Evolutionary conservation across 768 basidiomycete genomes (phyloP), one percentile per base, ranked within the genome.

Genomic region (Podaxis mareebaensis): DNA sequence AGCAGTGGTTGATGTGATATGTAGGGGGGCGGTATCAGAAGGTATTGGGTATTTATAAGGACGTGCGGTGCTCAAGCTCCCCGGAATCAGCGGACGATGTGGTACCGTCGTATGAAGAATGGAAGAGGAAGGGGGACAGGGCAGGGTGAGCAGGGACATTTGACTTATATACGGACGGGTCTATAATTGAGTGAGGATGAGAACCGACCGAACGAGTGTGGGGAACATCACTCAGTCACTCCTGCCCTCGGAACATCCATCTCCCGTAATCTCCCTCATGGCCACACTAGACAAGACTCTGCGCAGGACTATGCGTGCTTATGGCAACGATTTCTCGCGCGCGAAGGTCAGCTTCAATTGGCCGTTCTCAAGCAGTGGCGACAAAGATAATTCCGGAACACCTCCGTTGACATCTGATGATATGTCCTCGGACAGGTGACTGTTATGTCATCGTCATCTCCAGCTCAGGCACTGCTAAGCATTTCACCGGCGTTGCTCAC

Each of bases 161-260:
- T 4, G 49, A 24, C 20, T 38, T 53, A 53, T 53, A 53, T 53
- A 33, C 30, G 26, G 26, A n/a, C 30, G 38, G 30, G 24, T 40
- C 38, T 56, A 54, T 38, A 20, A 36, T 12, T 53, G 26, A 17
- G 42, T 15, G 42, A 46, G 36, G 39, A 56, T 52, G 51, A 53
- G 51, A 52, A 44, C 40, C 60, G 60, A 39, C 52, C n/a, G 60
- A 61, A 54, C 40, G 52, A 42, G 60, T 61, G 52, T 61, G 60
- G 60, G 60, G 60, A 61, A 17, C 44, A 17, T 46, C 20, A 51
- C 39, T 53, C 48, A 5, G 7, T 46, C 30, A 51, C 39, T 33
- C 33, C 33, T 39, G 11, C 17, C 10, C 17, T 38, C 60, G 60
- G 60, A 61, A 61, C 60, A 61, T 61, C 51, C 33, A 61, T 61